Base-by-base conservation (phyloP, 345 rosid species). In the Salix suchowensis region DNA sequence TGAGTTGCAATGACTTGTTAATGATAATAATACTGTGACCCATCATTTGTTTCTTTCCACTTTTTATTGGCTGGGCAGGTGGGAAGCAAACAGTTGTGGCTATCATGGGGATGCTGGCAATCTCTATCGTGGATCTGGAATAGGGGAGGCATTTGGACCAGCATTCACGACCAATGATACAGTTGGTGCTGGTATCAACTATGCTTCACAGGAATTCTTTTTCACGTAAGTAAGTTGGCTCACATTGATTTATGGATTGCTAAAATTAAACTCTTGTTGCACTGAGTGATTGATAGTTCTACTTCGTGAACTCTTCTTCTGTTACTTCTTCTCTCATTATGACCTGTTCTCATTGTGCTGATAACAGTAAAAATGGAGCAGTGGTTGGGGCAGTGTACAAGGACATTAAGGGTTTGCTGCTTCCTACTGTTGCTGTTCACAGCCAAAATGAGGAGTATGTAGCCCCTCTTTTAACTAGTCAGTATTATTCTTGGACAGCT, bases 401-500 rank as follows among this genome's bases (percentile, higher is more conserved):
- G 88, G 91, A 89, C 54, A 84, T 93, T 77, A 90, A 85, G 78
- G 90, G 92, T 76, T 84, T 91, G 76, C 82, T 93, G 66, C 91
- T 88, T 82, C 99, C 99, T 61, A 96, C 99, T 10, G 78, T 92
- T 87, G 89, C 95, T 81, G 97, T 96, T 83, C 95, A 96, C 81
- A 96, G 98, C 88, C 98, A 84, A 85, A 88, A 92, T 70, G 97
- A 96, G 85, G 99, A 96, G 98, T 96, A 93, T 78, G 97, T 81
- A 64, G 65, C 75, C 54, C 42, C 76, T 66, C 23, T 76, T 77
- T 68, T 68, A 70, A 36, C 40, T 76, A 36, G 74, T 44, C 67
- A 21, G 48, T 48, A 24, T 46, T n/a, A 70, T 71, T 61, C 54
- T 54, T 52, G 44, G 15, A 32, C 46, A 54, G 10, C 39, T 32